These are phyloP conservation scores for Sphaceloma murrayae DNA, from an alignment of 2,329 filamentous ascomycete genomes.

Conservation along the genomic window DNA sequence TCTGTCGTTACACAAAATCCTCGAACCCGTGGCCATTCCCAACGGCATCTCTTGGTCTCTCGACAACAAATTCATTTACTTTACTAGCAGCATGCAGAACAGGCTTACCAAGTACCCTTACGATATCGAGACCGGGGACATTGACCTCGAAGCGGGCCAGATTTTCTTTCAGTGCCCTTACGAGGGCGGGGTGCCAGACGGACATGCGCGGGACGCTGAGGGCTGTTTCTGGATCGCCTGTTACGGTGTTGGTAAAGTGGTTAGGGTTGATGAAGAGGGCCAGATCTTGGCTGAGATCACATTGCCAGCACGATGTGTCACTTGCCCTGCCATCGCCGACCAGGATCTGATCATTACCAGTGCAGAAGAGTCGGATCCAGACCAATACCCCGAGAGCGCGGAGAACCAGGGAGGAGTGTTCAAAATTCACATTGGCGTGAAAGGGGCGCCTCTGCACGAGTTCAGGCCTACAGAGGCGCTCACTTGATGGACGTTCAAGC, in stretches of 20 bases:
- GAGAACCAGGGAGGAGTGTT: conserved; percentile 63
- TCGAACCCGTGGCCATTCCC: conserved; percentile 58
- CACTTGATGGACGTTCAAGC: background rate
- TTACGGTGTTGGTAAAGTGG: conserved; percentile 67
- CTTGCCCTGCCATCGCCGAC: conserved; percentile 72
- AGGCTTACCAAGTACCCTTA: conserved; percentile 70
- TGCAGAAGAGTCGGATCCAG: conserved; percentile 58
- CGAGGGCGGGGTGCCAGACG: conserved; percentile 62
- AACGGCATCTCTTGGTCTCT: conserved; percentile 77
- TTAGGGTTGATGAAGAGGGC: conserved; percentile 62
- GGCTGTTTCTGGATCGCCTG: conserved; percentile 84
- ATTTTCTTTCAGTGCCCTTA: conserved; percentile 61
- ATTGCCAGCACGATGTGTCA: conserved; percentile 69
- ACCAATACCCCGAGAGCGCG: conserved; percentile 52
- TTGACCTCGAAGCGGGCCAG: conserved; percentile 57
- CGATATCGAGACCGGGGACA: conserved; percentile 50
- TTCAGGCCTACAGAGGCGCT: conserved; percentile 34
- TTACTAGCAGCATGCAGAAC: conserved; percentile 65
- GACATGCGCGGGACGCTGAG: conserved; percentile 72
- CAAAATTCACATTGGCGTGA: conserved; percentile 64
- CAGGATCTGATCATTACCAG: conserved; percentile 68
- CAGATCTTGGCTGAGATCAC: conserved; percentile 63
- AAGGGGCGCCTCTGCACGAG: conserved; percentile 53
- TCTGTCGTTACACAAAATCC: conserved; percentile 49
- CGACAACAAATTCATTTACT: conserved; percentile 65